A percentile compares a stretch with the other conserved stretches of the same genome.
phyloP scores from a whole-genome alignment of 345 rosid species.

The Eucalyptus pumila region DNA sequence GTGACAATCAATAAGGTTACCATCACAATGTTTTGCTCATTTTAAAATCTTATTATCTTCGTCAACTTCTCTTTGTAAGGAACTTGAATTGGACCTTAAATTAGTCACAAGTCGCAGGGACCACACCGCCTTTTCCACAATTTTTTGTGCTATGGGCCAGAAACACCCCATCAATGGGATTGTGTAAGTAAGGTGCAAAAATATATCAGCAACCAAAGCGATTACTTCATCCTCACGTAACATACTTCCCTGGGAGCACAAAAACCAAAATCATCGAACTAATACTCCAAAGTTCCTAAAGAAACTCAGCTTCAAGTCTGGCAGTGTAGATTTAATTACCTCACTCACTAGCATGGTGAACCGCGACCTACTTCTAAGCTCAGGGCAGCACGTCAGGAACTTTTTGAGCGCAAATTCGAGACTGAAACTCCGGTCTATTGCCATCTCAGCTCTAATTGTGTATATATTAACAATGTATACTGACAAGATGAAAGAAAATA shows the following conservation, averaged over 20 bases:
- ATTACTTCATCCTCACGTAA: conserved; percentile 48
- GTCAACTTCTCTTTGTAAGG: background rate
- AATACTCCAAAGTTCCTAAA: background rate
- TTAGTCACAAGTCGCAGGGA: conserved; percentile 39
- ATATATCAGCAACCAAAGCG: conserved; percentile 35
- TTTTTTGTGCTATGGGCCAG: conserved; percentile 28
- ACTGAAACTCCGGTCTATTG: conserved; percentile 66
- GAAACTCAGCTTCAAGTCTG: background rate
- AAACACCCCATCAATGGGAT: conserved; percentile 59
- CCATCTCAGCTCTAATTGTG: conserved; percentile 11
- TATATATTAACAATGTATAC: background rate
- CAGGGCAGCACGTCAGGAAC: conserved; percentile 57
- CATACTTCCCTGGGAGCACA: conserved; percentile 21
- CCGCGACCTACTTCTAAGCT: conserved; percentile 13
- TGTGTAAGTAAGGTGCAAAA: conserved; percentile 55
- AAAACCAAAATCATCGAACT: background rate
- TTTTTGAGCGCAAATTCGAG: conserved; percentile 33
- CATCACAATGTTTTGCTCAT: conserved; percentile 4
- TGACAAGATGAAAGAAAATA: background rate
- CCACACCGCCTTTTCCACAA: conserved; percentile 48
- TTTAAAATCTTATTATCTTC: background rate
- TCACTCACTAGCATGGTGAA: conserved; percentile 21
- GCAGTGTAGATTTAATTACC: conserved; percentile 2
- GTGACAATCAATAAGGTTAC: conserved; percentile 40
- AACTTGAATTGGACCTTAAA: conserved; percentile 20